Evolutionary conservation across 2,329 filamentous ascomycete genomes (phyloP).

Genomic region (Botrytis paeoniae): DNA sequence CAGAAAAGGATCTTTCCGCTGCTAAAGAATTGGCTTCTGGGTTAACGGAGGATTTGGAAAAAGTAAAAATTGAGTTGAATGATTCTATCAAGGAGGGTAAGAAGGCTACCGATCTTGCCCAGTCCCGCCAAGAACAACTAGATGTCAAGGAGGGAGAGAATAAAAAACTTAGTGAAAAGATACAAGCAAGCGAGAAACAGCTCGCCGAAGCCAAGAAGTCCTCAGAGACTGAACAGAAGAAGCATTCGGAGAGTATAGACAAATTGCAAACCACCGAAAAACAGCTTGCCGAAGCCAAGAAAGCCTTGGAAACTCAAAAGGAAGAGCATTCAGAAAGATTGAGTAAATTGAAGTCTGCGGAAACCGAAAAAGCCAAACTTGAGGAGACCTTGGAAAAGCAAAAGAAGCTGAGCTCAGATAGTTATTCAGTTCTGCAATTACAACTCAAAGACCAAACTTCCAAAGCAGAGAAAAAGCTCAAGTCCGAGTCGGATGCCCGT

Average conservation of each 20-base stretch:
- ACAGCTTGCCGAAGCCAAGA: constrained; percentile 29
- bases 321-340: constrained; percentile 18
- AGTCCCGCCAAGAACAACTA: constrained; percentile 27
- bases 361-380: constrained; percentile 27
- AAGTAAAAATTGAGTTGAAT: constrained; percentile 54
- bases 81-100: constrained; percentile 66
- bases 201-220: constrained; percentile 27
- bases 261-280: constrained; percentile 31
- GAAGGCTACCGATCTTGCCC: constrained; percentile 49
- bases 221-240: constrained; percentile 29
- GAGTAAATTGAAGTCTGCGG: constrained; percentile 15
- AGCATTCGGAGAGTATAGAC: neutral
- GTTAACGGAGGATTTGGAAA: constrained; percentile 51
- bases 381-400: constrained; percentile 25
- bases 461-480: constrained; percentile 20
- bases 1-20: constrained; percentile 68
- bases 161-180: constrained; percentile 31
- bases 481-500: constrained; percentile 26
- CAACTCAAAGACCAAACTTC: constrained; percentile 26
- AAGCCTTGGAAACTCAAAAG: constrained; percentile 29
- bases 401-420: constrained; percentile 26
- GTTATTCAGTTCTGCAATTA: constrained; percentile 26
- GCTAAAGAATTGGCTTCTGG: constrained; percentile 67
- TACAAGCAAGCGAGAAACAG: constrained; percentile 30
- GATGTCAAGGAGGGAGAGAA: constrained; percentile 33